Base-by-base conservation (phyloP, 1,284 basidiomycete species). In the Inonotus obliquus region DNA sequence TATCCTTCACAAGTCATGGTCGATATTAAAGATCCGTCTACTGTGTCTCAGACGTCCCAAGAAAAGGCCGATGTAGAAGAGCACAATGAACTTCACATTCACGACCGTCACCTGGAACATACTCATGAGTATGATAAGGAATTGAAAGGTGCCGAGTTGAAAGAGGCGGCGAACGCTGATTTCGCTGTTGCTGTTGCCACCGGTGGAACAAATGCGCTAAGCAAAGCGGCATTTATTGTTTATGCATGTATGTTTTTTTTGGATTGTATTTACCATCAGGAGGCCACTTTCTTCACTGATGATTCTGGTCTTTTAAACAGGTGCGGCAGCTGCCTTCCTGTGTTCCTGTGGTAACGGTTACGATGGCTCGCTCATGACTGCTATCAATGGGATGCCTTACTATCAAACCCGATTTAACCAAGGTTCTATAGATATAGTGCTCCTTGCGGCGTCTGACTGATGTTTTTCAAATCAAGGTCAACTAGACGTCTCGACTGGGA, bases 401-500 rank as follows among this genome's bases (percentile, higher is more conserved):
- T 57, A 54, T 49, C 19, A 60, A 29, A 17, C 45, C 17, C 51
- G 45, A 14, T 41, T 32, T 5, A 57, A 13, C 19, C 57, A 45
- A 54, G 38, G 59, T 54, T n/a, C 44, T n/a, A 48, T 37, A 45
- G 21, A 53, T 6, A 14, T 62, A 9, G 7, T 2, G 9, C 2
- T 27, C n/a, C 4, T 21, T 53, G 53, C 45, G 27, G 52, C 23
- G 29, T 45, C 21, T 25, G 35, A 32, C 48, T 48, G 1, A 27
- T 6, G 44, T 59, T 14, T 32, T 67, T 2, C 51, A 38, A 14
- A 59, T 44, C 29, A 60, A 60, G 65, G 27, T 11, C 52, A 17
- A 51, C 62, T 44, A 9, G 63, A 62, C 37, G 64, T 65, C 17
- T 65, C 67, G 1, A 68, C 66, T 11, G 66, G 66, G 19, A 64